Percentiles rank a stretch among this genome's conserved stretches.
phyloP scores from a whole-genome alignment of 345 rosid species.

The Bruguiera sexangula region DNA sequence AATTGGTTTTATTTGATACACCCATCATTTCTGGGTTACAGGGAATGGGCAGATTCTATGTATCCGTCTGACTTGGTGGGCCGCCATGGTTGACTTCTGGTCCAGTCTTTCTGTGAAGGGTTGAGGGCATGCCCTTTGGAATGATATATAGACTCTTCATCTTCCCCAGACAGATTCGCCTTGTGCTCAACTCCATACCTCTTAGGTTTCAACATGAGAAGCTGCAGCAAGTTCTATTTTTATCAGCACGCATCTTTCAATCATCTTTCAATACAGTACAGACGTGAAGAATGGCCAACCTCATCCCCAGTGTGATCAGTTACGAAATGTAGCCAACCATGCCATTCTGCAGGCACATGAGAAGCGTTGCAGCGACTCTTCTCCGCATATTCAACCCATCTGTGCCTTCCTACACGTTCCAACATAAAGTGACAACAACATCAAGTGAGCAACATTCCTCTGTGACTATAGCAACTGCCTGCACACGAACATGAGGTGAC shows the following conservation, averaged over 20 bases:
- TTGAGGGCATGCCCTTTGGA: slow-evolving; percentile 22
- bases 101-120: too few relatives aligned
- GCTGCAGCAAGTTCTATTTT: slow-evolving; percentile 42
- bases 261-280: too few relatives aligned
- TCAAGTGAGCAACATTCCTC: neutral
- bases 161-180: slow-evolving; percentile 89
- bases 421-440: slow-evolving; percentile 3
- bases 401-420: slow-evolving; percentile 59
- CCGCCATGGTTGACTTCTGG: too few relatives aligned
- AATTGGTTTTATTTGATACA: too few relatives aligned
- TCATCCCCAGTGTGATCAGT: slow-evolving; percentile 97
- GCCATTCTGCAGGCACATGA: slow-evolving; percentile 99
- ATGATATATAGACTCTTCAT: slow-evolving; percentile 74
- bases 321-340: slow-evolving; percentile 91
- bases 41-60: too few relatives aligned
- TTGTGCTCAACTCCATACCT: slow-evolving; percentile 84
- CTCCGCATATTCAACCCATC: slow-evolving; percentile 92
- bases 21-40: too few relatives aligned
- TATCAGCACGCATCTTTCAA: neutral
- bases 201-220: slow-evolving; percentile 81
- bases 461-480: too few relatives aligned
- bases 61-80: too few relatives aligned
- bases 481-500: too few relatives aligned
- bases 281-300: slow-evolving; percentile 34
- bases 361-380: slow-evolving; percentile 87